Evolutionary conservation across 2,329 filamentous ascomycete genomes (phyloP), one percentile per base, ranked within the genome.

Genomic region (Anisogramma anomala): DNA sequence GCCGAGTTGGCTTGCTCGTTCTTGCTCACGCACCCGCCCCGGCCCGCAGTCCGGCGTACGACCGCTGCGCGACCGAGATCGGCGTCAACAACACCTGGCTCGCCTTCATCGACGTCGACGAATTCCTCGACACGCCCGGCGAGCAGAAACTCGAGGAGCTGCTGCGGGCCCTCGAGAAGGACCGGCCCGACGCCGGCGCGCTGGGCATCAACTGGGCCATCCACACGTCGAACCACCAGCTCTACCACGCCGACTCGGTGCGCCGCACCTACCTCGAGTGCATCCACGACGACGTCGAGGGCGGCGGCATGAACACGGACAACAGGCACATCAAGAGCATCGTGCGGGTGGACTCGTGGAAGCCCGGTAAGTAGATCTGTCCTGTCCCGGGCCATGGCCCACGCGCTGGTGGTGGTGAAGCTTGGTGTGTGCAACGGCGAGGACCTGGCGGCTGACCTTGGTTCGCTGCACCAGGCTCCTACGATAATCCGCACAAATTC

Each of bases 311-410:
- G 26, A 40, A 39, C 7, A 49, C 48, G 2, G 52, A 53, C 32
- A 59, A 59, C 33, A 43, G 44, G 14, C 55, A 58, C 40, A 52
- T 58, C 47, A 59, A 59, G 48, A 51, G 50, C 10, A 55, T 60
- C 36, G 54, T 57, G n/a, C 55, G 54, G 35, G 48, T 49, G n/a
- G 46, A 51, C 31, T 52, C 49, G 34, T 42, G 38, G 11, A 13
- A 30, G 5, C 27, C 27, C 5, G 5, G 27, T 30, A 14, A 13
- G 27, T 30, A 30, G 11, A 11, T 20, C 31, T 13, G 25, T 36
- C 9, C 35, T 36, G 39, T 31, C 26, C 33, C 17, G 31, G 20
- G 33, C 36, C n/a, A 36, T 36, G 27, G n/a, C n/a, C n/a, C n/a
- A n/a, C n/a, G n/a, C n/a, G n/a, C n/a, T n/a, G n/a, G n/a, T n/a